Percentiles rank a stretch among this genome's conserved stretches.
These are phyloP conservation scores for Catunica adiposa DNA, from an alignment of 2,329 filamentous ascomycete genomes.

Conservation along the genomic window DNA sequence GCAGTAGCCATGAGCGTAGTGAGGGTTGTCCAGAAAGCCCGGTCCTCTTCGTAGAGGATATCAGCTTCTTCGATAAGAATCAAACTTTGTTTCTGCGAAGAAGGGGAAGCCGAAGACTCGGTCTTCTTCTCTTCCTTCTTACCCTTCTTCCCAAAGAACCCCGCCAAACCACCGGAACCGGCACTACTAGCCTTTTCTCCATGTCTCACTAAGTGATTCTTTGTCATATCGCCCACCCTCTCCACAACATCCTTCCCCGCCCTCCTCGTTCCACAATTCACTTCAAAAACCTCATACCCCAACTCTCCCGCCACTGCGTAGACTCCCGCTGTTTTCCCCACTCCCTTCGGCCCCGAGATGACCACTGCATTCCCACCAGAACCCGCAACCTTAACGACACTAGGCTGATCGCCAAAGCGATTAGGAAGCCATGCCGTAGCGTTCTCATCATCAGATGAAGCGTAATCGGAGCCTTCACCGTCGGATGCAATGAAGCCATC, in stretches of 20 bases:
- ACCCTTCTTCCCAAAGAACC: constrained; percentile 21
- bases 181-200: constrained; percentile 17
- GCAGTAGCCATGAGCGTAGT: constrained; percentile 64
- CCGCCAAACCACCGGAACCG: constrained; percentile 17
- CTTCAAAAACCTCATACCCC: constrained; percentile 87
- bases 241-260: constrained; percentile 84
- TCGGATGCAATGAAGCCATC: constrained; percentile 74
- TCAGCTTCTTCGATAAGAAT: constrained; percentile 92
- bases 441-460: constrained; percentile 37
- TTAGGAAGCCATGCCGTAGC: constrained; percentile 10
- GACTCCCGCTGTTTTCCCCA: constrained; percentile 83
- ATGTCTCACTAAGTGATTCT: constrained; percentile 68
- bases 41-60: constrained; percentile 85
- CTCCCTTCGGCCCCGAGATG: constrained; percentile 75
- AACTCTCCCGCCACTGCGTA: constrained; percentile 86
- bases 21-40: constrained; percentile 81
- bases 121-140: constrained; percentile 17
- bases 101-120: too few species aligned
- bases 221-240: constrained; percentile 89
- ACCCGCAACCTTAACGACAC: constrained; percentile 15
- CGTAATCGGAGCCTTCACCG: constrained; percentile 38
- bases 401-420: not conserved
- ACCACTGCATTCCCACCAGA: constrained; percentile 62
- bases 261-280: constrained; percentile 67
- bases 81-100: constrained; percentile 89